A percentile compares a stretch with the other conserved stretches of the same genome.
Conservation (phyloP, 176 grass and related monocot genomes). For the Oryza punctata region DNA sequence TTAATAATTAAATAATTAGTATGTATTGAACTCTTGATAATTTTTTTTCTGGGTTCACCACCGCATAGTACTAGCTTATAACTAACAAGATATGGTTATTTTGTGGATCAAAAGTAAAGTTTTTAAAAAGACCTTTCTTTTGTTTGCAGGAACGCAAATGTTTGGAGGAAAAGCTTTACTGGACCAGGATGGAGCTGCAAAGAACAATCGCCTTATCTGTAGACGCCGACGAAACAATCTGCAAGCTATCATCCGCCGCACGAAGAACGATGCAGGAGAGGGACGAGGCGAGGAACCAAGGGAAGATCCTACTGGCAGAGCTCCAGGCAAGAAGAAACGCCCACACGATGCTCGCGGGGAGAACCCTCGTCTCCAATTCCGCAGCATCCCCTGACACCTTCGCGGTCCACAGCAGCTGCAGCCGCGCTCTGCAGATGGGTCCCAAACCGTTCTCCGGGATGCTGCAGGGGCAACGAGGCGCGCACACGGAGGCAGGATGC, state of each 20-base stretch:
- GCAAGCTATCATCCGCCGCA: background rate
- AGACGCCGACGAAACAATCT: slow-evolving; percentile 40
- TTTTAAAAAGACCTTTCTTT: background rate
- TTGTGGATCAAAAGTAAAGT: background rate
- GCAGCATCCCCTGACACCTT: background rate
- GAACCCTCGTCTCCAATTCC: background rate
- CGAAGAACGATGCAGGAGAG: slow-evolving; percentile 30
- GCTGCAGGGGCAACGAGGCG: background rate
- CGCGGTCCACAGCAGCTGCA: background rate
- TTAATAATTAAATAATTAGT: no score
- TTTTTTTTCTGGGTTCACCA: no score
- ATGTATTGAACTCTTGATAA: no score
- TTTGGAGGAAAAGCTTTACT: slow-evolving; percentile 25
- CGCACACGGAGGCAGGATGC: background rate
- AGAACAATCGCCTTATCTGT: slow-evolving; percentile 1
- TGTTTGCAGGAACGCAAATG: background rate
- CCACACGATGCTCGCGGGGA: slow-evolving; percentile 1
- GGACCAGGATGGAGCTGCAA: slow-evolving; percentile 26
- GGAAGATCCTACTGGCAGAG: slow-evolving; percentile 8
- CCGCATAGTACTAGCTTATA: background rate
- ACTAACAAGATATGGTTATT: background rate
- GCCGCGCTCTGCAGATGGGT: background rate
- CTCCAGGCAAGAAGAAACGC: slow-evolving; percentile 44
- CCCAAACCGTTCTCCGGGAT: background rate
- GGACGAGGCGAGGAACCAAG: slow-evolving; percentile 29